Conservation (phyloP, 23 red algal genomes). For the Agarophyton chilense region DNA sequence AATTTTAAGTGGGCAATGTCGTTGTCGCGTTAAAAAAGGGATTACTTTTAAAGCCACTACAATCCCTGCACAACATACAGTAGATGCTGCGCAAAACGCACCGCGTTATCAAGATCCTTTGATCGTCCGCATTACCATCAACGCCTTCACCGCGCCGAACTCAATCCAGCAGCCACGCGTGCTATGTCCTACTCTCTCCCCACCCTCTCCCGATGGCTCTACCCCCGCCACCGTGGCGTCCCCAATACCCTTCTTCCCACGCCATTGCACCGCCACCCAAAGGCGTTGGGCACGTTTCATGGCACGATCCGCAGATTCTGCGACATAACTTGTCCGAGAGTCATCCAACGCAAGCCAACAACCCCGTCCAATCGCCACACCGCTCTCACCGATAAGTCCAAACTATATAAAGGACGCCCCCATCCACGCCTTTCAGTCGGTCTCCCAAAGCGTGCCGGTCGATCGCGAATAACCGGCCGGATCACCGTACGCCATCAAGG, state of each 20-base stretch:
- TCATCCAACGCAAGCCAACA: conserved; percentile 85
- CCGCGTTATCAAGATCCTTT: too few relatives aligned
- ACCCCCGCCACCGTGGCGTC: background rate
- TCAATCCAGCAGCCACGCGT: too few relatives aligned
- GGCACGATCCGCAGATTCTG: background rate
- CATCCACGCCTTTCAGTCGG: conserved; percentile 72
- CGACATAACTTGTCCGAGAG: conserved; percentile 80
- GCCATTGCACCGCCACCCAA: background rate
- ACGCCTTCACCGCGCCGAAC: too few relatives aligned
- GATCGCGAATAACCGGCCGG: conserved; percentile 66
- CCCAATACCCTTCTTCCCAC: background rate
- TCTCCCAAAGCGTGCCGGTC: conserved; percentile 60
- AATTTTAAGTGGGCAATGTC: too few relatives aligned
- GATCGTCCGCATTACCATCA: too few relatives aligned
- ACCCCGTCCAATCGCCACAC: conserved; percentile 92
- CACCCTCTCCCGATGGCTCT: background rate
- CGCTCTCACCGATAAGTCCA: conserved; percentile 84
- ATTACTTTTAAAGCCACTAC: too few relatives aligned
- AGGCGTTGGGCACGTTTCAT: background rate
- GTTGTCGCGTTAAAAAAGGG: too few relatives aligned
- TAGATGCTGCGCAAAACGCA: too few relatives aligned
- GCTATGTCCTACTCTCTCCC: background rate
- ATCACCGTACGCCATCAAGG: conserved; percentile 87
- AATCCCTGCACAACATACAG: too few relatives aligned
- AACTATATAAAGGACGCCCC: conserved; percentile 81